Base-by-base conservation (phyloP, 805 yeast genomes). In the Wickerhamiella kazuoi region DNA sequence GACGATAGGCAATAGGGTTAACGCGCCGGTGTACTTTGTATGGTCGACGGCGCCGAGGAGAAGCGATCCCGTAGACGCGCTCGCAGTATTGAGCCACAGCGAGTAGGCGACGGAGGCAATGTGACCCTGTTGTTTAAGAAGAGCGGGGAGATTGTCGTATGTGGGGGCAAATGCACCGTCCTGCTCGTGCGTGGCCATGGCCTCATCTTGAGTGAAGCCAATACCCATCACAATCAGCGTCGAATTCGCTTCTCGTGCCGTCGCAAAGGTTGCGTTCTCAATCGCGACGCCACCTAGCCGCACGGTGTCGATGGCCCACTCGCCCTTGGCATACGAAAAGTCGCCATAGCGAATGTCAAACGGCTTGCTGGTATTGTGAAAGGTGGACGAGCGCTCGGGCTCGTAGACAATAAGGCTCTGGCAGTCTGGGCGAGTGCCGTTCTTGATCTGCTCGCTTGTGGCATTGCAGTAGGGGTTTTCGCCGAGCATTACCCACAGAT, bases 241-340 rank as follows among this genome's bases (percentile, higher is more conserved):
- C 2, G 90, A 74, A 45, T 73, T 72, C 1, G 90, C 68, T 23
- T 57, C 53, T 50, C 74, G 72, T 5, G 80, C 90, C 20, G 82
- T 72, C 0, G 93, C 95, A 56, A 86, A 70, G 7, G 81, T 71
- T 21, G 79, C 60, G 0, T 62, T 46, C 6, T 76, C 62, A 3
- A 66, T 56, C 14, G 67, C 56, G 38, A 64, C 68, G 37, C 66
- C 69, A 36, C 74, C 72, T 39, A 81, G 49, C 2, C 49, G 44
- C 8, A 84, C 64, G 34, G 60, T 59, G 52, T 84, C 96, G 32
- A 61, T 55, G 14, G 76, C 86, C 67, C 70, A 73, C 14, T 46
- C 47, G n/a, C 82, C 82, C n/a, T 52, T 50, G 8, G 76, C 78
- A 46, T 54, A 64, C 9, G 72, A 55, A 24, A 51, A 47, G 48